Evolutionary conservation across 2,329 filamentous ascomycete genomes (phyloP).

Genomic region (Monosporascus ibericus): DNA sequence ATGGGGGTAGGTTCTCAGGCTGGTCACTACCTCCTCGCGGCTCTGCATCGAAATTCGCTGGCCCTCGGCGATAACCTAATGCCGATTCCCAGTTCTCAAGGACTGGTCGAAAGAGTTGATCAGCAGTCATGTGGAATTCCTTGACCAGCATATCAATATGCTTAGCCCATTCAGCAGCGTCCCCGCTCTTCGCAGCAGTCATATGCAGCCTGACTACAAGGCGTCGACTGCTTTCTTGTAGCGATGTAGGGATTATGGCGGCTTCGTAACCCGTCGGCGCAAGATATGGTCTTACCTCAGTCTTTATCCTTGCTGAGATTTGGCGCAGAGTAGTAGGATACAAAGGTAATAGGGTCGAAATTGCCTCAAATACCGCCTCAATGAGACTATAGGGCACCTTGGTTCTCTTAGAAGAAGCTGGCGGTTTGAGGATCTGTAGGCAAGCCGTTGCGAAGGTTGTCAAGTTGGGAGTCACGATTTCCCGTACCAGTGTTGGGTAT

Average conservation of each 20-base stretch:
- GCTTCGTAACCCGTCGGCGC: slow-evolving; percentile 55
- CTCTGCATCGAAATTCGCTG: slow-evolving; percentile 39
- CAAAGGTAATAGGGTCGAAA: slow-evolving; percentile 66
- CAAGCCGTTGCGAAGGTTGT: slow-evolving; percentile 68
- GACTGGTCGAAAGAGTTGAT: slow-evolving; percentile 72
- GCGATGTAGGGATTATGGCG: slow-evolving; percentile 40
- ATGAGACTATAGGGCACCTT: slow-evolving; percentile 45
- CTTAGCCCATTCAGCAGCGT: slow-evolving; percentile 72
- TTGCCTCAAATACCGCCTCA: slow-evolving; percentile 64
- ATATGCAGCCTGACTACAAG: slow-evolving; percentile 68
- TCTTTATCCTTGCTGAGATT: slow-evolving; percentile 61
- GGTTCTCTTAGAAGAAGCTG: slow-evolving; percentile 30
- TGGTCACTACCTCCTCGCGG: slow-evolving; percentile 40
- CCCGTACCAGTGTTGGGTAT: slow-evolving; percentile 75
- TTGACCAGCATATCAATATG: slow-evolving; percentile 56
- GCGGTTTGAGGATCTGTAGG: slow-evolving; percentile 55
- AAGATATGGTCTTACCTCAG: slow-evolving; percentile 53
- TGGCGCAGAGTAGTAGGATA: slow-evolving; percentile 81
- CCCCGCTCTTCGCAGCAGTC: slow-evolving; percentile 74
- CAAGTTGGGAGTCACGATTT: slow-evolving; percentile 80
- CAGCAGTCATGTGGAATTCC: slow-evolving; percentile 63
- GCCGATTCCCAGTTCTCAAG: slow-evolving; percentile 76
- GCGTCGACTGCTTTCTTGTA: slow-evolving; percentile 54
- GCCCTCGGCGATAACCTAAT: slow-evolving; percentile 39
- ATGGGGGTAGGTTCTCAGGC: slow-evolving; percentile 53